These are phyloP conservation scores for Platanthera zijinensis DNA, from an alignment of 106 monocot genomes.

Conservation along the genomic window DNA sequence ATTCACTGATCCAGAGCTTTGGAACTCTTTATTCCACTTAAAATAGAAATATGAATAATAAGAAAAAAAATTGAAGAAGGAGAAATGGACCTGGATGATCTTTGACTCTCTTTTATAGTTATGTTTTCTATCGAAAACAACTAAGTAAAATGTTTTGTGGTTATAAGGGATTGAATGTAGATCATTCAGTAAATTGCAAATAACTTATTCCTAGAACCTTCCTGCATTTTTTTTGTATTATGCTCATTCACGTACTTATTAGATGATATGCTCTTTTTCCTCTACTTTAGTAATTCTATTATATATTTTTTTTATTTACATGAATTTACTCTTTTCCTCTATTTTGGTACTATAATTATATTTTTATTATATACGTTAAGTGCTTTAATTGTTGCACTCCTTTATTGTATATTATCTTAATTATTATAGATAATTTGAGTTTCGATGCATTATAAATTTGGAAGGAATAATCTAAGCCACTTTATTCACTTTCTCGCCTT, in stretches of 20 bases:
- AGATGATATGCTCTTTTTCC: background rate
- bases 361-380: too few relatives aligned
- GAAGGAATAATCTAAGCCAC: background rate
- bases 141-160: too few relatives aligned
- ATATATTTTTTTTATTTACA: background rate
- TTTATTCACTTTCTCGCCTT: background rate
- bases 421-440: background rate
- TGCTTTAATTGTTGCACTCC: too few relatives aligned
- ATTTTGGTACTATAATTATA: background rate
- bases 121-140: too few relatives aligned
- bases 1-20: too few relatives aligned
- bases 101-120: too few relatives aligned
- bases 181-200: background rate
- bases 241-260: background rate
- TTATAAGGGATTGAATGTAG: too few relatives aligned
- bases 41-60: too few relatives aligned
- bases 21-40: too few relatives aligned
- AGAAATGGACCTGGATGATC: too few relatives aligned
- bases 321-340: background rate
- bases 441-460: background rate
- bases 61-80: too few relatives aligned
- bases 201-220: background rate
- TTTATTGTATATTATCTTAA: too few relatives aligned
- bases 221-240: background rate
- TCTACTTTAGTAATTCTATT: background rate